Evolutionary conservation across 2,329 filamentous ascomycete genomes (phyloP).

Genomic region (Hypoxylon sp.): DNA sequence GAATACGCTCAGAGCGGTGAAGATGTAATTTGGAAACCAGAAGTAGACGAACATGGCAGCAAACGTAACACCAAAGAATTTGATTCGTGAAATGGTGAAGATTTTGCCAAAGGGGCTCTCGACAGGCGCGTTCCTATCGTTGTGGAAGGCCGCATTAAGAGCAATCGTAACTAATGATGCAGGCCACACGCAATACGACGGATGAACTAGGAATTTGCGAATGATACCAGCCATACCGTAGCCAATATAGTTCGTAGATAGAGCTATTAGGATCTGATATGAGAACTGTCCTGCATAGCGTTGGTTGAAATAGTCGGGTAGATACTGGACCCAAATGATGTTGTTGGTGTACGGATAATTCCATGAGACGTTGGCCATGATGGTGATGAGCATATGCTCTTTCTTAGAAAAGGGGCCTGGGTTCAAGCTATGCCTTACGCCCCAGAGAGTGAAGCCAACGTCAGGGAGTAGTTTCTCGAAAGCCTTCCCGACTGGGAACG

Average conservation of each 20-base stretch:
- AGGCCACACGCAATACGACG: conserved; percentile 64
- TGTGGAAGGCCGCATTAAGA: conserved; percentile 62
- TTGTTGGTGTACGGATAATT: conserved; percentile 59
- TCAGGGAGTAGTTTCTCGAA: conserved; percentile 65
- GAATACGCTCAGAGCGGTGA: conserved; percentile 60
- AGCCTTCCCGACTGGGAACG: conserved; percentile 66
- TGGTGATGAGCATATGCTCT: conserved; percentile 70
- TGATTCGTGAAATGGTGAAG: conserved; percentile 59
- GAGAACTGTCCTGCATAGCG: conserved; percentile 60
- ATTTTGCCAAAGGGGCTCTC: conserved; percentile 57
- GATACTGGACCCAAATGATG: conserved; percentile 63
- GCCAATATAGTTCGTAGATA: conserved; percentile 67
- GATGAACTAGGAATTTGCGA: conserved; percentile 65
- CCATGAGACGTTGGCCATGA: conserved; percentile 71
- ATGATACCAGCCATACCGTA: conserved; percentile 64
- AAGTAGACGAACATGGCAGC: conserved; percentile 64
- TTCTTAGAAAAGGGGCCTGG: conserved; percentile 64
- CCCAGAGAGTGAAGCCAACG: conserved; percentile 60
- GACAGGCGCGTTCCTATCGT: conserved; percentile 54
- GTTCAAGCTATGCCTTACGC: conserved; percentile 52
- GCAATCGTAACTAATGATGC: conserved; percentile 61
- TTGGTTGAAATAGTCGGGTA: conserved; percentile 65
- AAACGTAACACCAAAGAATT: conserved; percentile 60
- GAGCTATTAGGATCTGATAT: conserved; percentile 63
- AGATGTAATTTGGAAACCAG: conserved; percentile 65